Evolutionary conservation across 2,329 filamentous ascomycete genomes (phyloP).

Genomic region (Phyllosticta citrichinensis): DNA sequence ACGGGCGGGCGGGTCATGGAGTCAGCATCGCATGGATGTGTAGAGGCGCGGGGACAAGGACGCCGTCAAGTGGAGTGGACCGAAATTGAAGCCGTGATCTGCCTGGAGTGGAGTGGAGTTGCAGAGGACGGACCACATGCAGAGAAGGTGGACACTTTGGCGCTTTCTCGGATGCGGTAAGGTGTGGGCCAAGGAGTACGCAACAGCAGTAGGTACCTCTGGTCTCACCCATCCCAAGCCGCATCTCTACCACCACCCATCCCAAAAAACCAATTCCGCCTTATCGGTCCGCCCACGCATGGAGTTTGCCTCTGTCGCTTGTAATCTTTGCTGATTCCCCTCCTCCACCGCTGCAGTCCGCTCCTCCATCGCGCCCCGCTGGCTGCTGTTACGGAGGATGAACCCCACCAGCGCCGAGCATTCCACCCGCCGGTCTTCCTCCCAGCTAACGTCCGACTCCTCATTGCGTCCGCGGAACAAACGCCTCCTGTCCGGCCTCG

Average conservation of each 20-base stretch:
- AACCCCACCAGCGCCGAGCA: conserved; percentile 29
- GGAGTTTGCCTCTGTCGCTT: background rate
- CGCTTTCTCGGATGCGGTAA: background rate
- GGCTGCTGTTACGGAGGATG: conserved; percentile 16
- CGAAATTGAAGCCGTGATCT: background rate
- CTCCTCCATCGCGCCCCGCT: background rate
- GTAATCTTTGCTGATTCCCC: background rate
- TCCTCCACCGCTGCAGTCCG: conserved; percentile 1
- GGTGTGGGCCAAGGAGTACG: background rate
- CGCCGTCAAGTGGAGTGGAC: background rate
- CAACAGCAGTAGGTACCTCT: background rate
- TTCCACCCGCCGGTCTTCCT: conserved; percentile 22
- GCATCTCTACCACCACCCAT: background rate
- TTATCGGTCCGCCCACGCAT: background rate
- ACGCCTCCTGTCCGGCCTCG: conserved; percentile 37
- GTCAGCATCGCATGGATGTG: background rate
- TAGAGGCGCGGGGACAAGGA: too few relatives aligned
- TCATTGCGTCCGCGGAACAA: conserved; percentile 37
- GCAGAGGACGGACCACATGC: background rate
- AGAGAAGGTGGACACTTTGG: background rate
- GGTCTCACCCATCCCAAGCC: background rate
- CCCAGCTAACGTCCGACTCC: conserved; percentile 26
- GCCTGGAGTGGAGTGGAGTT: background rate
- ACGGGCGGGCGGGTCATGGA: background rate
- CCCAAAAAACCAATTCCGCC: background rate